Percentiles rank a stretch among this genome's conserved stretches.
Evolutionary conservation across 2,329 filamentous ascomycete species (phyloP).

Genomic region (Neofusicoccum umdonicola): DNA sequence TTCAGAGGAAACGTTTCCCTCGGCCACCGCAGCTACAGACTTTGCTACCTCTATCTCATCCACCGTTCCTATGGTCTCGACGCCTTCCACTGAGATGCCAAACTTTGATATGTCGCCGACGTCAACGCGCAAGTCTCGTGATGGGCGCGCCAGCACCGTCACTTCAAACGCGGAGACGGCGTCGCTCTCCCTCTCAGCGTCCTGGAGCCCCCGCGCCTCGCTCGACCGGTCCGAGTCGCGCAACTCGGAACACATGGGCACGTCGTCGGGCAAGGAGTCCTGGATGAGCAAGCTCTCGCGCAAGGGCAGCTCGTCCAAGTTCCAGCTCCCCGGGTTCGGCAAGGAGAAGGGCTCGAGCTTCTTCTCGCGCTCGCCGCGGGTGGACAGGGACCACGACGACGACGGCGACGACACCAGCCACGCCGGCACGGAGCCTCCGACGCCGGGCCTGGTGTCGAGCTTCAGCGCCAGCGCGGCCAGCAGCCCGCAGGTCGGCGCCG

Average conservation of each 20-base stretch:
- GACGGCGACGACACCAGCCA: conserved; percentile 28
- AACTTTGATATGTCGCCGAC: conserved; percentile 20
- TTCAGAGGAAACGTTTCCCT: background rate
- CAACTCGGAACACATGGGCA: conserved; percentile 30
- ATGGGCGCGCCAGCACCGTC: conserved; percentile 18
- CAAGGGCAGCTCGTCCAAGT: conserved; percentile 47
- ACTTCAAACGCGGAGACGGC: conserved; percentile 2
- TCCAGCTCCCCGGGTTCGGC: conserved; percentile 34
- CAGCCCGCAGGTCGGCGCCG: conserved; percentile 36
- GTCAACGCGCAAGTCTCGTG: conserved; percentile 17
- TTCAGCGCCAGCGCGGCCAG: conserved; percentile 20
- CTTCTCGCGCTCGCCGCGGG: conserved; percentile 36
- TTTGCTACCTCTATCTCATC: conserved; percentile 24
- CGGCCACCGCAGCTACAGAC: conserved; percentile 29
- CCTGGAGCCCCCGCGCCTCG: conserved; percentile 35
- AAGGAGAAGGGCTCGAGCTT: conserved; percentile 23
- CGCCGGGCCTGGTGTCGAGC: conserved; percentile 28
- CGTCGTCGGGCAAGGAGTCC: conserved; percentile 40
- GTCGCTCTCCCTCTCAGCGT: conserved; percentile 23
- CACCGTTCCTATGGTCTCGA: background rate
- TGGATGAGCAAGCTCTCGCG: conserved; percentile 52
- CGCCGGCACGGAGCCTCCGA: conserved; percentile 20
- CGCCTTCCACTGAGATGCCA: background rate
- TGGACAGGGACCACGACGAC: conserved; percentile 36
- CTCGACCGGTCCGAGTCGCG: conserved; percentile 41